Base-by-base conservation (phyloP, 306 rosid genomes). In the Mimosa pudica region DNA sequence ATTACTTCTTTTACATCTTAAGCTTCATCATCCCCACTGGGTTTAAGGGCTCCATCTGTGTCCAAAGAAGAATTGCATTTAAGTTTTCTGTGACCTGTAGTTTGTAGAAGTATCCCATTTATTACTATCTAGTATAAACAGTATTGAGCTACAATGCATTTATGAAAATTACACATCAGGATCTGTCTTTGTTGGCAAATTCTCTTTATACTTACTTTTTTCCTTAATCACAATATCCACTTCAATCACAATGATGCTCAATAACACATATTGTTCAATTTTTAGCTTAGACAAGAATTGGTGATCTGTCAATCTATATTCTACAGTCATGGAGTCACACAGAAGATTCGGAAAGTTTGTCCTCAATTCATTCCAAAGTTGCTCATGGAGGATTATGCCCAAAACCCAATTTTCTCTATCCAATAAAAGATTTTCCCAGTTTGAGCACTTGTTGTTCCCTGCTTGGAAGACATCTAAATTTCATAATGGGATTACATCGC, bases 311-410 rank as follows among this genome's bases (percentile, higher is more conserved):
- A 14, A 81, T 60, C 24, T 24, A 57, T 32, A 60, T 24, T 24
- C 36, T 58, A 8, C 16, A 4, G 24, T 60, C 65, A 60, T 60
- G 65, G 65, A 36, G 13, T 60, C 36, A 24, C 36, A 20, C 5
- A 0, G 65, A 20, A n/a, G 32, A 57, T 57, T 32, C n/a, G 83
- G 85, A n/a, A 94, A 88, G 77, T 61, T 75, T 12, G 80, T 84
- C 8, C 24, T 70, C 11, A 85, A 83, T 77, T 75, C 64, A 72
- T 86, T 94, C 79, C 92, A 79, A 17, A 73, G 74, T 70, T 84
- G 87, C 45, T 57, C 83, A 52, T 86, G 87, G 16, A 92, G 71
- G 81, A 36, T 78, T 68, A 3, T 74, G 0, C 67, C 85, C 54
- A 82, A 82, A 58, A 46, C 70, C 6, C 36, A 60, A 58, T 18